These are phyloP conservation scores for Fomitiporia mediterranea DNA, from an alignment of 1,284 basidiomycete species.

Conservation along the genomic window DNA sequence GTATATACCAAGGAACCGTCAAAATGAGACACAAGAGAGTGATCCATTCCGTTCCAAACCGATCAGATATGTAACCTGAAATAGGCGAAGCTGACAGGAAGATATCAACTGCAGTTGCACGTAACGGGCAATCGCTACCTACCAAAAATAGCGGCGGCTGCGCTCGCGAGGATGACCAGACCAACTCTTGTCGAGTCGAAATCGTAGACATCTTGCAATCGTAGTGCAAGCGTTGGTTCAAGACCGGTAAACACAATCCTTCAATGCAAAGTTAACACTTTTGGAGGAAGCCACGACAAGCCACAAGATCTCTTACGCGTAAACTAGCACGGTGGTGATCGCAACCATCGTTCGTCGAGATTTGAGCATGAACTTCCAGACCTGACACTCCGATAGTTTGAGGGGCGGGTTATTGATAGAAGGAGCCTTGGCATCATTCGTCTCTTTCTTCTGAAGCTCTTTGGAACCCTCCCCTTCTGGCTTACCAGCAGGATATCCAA, in stretches of 20 bases:
- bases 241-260: constrained; percentile 51
- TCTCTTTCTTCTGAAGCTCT: too few relatives aligned
- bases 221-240: constrained; percentile 66
- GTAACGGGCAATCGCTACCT: constrained; percentile 24
- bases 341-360: constrained; percentile 39
- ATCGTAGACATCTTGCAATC: constrained; percentile 56
- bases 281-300: too few relatives aligned
- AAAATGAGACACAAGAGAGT: constrained; percentile 46
- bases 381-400: constrained; percentile 6
- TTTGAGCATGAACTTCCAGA: constrained; percentile 26
- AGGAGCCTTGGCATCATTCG: background rate
- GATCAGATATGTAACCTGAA: constrained; percentile 59
- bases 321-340: constrained; percentile 51
- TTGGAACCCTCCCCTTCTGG: too few relatives aligned
- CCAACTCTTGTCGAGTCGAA: constrained; percentile 61
- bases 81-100: constrained; percentile 49
- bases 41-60: constrained; percentile 56
- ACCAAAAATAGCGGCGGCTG: constrained; percentile 66
- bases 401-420: too few relatives aligned
- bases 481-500: too few relatives aligned
- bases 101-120: background rate
- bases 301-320: constrained; percentile 43
- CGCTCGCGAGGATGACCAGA: constrained; percentile 65
- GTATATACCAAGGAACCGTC: constrained; percentile 61
- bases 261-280: too few relatives aligned